A percentile compares a stretch with the other conserved stretches of the same genome.
Conservation (phyloP, 2,329 filamentous ascomycete species). For the Paecilomyces variotii region DNA sequence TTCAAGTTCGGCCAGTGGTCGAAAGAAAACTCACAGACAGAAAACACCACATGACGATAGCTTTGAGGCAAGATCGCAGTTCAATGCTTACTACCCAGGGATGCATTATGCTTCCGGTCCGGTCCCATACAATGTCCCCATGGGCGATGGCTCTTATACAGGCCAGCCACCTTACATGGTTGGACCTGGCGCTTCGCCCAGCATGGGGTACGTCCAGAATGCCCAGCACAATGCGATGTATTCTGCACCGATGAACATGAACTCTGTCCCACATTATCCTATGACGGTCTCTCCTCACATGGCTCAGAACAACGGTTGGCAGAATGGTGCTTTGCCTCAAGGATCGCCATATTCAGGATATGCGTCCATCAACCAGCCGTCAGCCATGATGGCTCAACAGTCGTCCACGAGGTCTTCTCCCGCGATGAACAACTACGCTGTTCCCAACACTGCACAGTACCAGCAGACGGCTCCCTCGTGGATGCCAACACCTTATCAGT, state of each 20-base stretch:
- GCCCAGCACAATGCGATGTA: constrained; percentile 24
- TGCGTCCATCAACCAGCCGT: constrained; percentile 28
- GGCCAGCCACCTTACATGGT: constrained; percentile 28
- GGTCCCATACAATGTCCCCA: constrained; percentile 19
- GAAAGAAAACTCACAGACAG: constrained; percentile 63
- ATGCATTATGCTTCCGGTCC: constrained; percentile 27
- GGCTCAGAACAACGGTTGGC: constrained; percentile 26
- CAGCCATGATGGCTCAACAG: constrained; percentile 28
- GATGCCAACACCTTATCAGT: constrained; percentile 25
- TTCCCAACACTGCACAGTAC: constrained; percentile 25
- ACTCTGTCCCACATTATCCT: constrained; percentile 25
- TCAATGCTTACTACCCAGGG: constrained; percentile 40
- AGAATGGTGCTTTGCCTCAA: constrained; percentile 24
- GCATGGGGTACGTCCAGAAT: constrained; percentile 22
- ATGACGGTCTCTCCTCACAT: constrained; percentile 28
- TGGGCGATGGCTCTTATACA: constrained; percentile 22
- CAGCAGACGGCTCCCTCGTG: constrained; percentile 22
- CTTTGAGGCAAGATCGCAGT: constrained; percentile 58
- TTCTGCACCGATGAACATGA: constrained; percentile 23
- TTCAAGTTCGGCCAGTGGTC: constrained; percentile 77
- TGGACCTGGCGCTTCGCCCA: constrained; percentile 26
- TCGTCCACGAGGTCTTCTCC: constrained; percentile 30
- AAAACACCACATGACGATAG: constrained; percentile 57
- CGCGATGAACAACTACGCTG: constrained; percentile 28
- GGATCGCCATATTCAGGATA: constrained; percentile 31